Evolutionary conservation across 805 yeast species (phyloP).

Genomic region (Tetrapisispora namnaoensis): DNA sequence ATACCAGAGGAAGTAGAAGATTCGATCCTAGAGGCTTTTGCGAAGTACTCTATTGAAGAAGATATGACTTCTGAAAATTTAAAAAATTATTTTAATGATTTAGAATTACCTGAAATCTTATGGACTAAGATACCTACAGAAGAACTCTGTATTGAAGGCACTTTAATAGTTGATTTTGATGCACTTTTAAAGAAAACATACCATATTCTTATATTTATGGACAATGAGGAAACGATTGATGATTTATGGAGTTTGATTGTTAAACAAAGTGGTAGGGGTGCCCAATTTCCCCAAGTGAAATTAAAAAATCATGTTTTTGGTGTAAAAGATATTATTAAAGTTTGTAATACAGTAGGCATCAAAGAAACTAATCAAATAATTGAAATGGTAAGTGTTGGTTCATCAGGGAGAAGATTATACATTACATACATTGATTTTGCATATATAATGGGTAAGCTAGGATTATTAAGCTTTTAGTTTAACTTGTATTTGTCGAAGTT

Average conservation of each 20-base stretch:
- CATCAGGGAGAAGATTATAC: slow-evolving; percentile 30
- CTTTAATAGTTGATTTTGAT: slow-evolving; percentile 40
- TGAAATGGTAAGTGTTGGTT: slow-evolving; percentile 40
- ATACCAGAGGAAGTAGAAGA: slow-evolving; percentile 39
- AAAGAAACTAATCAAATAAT: slow-evolving; percentile 27
- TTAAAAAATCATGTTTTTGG: slow-evolving; percentile 24
- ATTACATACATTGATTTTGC: slow-evolving; percentile 40
- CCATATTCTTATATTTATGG: slow-evolving; percentile 33
- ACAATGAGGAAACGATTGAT: slow-evolving; percentile 30
- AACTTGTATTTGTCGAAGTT: neutral
- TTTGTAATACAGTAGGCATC: slow-evolving; percentile 27
- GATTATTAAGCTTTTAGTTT: slow-evolving; percentile 28
- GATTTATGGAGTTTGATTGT: slow-evolving; percentile 34
- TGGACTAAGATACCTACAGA: slow-evolving; percentile 20
- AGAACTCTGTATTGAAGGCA: slow-evolving; percentile 32
- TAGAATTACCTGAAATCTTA: slow-evolving; percentile 28
- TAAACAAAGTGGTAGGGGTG: slow-evolving; percentile 18
- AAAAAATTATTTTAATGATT: slow-evolving; percentile 19
- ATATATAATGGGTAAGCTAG: slow-evolving; percentile 39
- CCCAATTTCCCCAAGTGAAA: slow-evolving; percentile 13
- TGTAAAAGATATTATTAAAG: slow-evolving; percentile 31
- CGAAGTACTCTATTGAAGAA: slow-evolving; percentile 32
- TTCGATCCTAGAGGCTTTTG: slow-evolving; percentile 34
- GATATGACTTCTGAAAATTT: slow-evolving; percentile 33
- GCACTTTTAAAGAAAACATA: slow-evolving; percentile 34